Base-by-base conservation (phyloP, 768 basidiomycete species). In the Tricholoma matsutake region DNA sequence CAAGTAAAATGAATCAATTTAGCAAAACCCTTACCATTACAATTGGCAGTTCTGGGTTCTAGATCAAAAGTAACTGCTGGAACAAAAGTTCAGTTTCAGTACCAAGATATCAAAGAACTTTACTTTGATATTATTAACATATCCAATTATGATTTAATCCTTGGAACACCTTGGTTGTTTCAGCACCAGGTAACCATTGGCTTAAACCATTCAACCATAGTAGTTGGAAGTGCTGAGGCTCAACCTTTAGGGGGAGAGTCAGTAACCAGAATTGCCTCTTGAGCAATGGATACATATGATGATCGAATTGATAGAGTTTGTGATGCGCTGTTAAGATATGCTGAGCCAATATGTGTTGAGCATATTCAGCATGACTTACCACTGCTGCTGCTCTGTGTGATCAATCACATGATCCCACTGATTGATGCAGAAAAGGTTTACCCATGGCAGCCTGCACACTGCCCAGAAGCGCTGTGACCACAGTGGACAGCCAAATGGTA, bases 361-460 rank as follows among this genome's bases (percentile, higher is more conserved):
- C n/a, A 71, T 66, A 0, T 59, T 54, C 4, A 70, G 76, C 10
- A 77, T 74, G 0, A 67, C 64, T 0, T 56, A 29, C 32, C 32
- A 18, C n/a, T 79, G 7, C 81, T 80, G 0, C 78, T 77, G 0
- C 56, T 78, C 1, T 45, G 74, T 1, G 74, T 58, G 0, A 75
- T 81, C 2, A 81, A 82, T 60, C 79, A 82, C 57, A 43, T 51
- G 0, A 81, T 83, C 1, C 76, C 74, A 0, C 60, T 82, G 4
- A 79, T 80, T 25, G 45, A 58, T 14, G n/a, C 35, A 18, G 14
- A 13, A 0, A 28, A 20, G 16, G 39, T 57, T 0, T 78, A 78
- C 55, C 65, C 66, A 0, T 81, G 77, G 77, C 62, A 70, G 1
- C 65, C 70, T 0, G 70, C 78, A 0, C 47, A 65, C 5, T 83